phyloP scores from a whole-genome alignment of 805 yeast genomes.

The Ogataea neopini region DNA sequence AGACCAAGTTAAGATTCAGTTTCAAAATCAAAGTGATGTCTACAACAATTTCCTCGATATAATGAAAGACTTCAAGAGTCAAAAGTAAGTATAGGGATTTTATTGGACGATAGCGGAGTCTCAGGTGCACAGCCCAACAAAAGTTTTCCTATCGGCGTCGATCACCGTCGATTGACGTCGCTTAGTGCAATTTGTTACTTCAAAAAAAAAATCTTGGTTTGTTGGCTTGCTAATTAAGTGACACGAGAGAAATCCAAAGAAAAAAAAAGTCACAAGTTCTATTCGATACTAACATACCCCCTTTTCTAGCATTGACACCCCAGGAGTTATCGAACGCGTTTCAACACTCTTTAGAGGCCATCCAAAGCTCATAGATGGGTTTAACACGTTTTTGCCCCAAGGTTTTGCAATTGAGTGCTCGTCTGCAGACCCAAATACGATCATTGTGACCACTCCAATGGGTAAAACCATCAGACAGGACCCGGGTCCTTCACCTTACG shows the following conservation, averaged over 20 bases:
- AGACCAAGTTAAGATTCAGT: conserved; percentile 94
- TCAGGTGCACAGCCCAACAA: neutral
- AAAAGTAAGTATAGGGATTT: conserved; percentile 50
- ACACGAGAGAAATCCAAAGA: neutral
- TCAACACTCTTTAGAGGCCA: conserved; percentile 89
- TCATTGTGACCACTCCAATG: conserved; percentile 92
- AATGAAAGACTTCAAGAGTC: conserved; percentile 98
- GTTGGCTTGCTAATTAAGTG: neutral
- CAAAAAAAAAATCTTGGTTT: neutral
- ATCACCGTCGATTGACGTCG: neutral
- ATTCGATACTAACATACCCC: conserved; percentile 24
- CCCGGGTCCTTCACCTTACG: conserved; percentile 37
- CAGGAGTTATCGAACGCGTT: conserved; percentile 96
- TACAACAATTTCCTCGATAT: conserved; percentile 95
- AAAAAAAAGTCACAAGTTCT: neutral
- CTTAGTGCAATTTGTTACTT: too few species aligned
- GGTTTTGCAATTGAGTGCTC: conserved; percentile 95
- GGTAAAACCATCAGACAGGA: conserved; percentile 81
- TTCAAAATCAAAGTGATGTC: conserved; percentile 89
- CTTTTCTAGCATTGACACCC: conserved; percentile 74
- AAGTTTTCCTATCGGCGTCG: conserved; percentile 4
- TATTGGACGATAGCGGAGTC: conserved; percentile 1
- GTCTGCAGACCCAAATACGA: conserved; percentile 88
- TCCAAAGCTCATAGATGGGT: conserved; percentile 92
- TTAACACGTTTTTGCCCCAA: conserved; percentile 95